Evolutionary conservation across 108 stramenopile genomes (phyloP).

Genomic region (Epithemia pelagica): DNA sequence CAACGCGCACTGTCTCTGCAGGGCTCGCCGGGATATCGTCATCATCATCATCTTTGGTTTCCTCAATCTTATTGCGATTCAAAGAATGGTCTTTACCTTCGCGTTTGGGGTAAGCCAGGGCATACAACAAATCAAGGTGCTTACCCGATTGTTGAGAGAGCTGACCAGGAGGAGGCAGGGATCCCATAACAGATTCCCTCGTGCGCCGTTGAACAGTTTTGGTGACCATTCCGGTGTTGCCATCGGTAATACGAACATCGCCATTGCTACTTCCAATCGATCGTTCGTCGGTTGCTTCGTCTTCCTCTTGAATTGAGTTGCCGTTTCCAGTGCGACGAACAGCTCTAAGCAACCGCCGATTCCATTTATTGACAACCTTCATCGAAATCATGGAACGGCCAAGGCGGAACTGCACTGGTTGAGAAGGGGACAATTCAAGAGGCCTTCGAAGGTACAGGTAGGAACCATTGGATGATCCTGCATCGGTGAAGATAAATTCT

Average conservation of each 20-base stretch:
- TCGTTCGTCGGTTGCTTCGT: conserved; percentile 43
- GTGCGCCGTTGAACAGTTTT: conserved; percentile 53
- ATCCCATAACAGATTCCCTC: conserved; percentile 69
- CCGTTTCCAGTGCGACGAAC: conserved; percentile 52
- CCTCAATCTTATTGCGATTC: conserved; percentile 7
- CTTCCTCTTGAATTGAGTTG: conserved; percentile 10
- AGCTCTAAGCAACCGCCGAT: conserved; percentile 65
- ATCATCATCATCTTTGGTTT: conserved; percentile 4
- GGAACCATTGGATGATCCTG: conserved; percentile 82
- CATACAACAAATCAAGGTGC: conserved; percentile 77
- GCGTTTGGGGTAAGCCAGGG: conserved; percentile 72
- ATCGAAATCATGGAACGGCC: conserved; percentile 84
- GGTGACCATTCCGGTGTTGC: conserved; percentile 57
- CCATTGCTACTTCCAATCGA: conserved; percentile 83
- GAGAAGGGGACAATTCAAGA: conserved; percentile 71
- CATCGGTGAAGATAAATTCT: conserved; percentile 86
- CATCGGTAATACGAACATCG: conserved; percentile 69
- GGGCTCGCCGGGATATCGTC: background rate
- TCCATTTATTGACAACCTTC: conserved; percentile 88
- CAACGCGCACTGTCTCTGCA: background rate
- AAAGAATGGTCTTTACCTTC: conserved; percentile 21
- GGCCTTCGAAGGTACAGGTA: conserved; percentile 81
- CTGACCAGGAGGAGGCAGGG: conserved; percentile 65
- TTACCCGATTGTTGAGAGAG: conserved; percentile 67
- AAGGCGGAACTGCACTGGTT: conserved; percentile 77